Evolutionary conservation across 257 asterid genomes (phyloP).

Genomic region (Fraxinus americana): DNA sequence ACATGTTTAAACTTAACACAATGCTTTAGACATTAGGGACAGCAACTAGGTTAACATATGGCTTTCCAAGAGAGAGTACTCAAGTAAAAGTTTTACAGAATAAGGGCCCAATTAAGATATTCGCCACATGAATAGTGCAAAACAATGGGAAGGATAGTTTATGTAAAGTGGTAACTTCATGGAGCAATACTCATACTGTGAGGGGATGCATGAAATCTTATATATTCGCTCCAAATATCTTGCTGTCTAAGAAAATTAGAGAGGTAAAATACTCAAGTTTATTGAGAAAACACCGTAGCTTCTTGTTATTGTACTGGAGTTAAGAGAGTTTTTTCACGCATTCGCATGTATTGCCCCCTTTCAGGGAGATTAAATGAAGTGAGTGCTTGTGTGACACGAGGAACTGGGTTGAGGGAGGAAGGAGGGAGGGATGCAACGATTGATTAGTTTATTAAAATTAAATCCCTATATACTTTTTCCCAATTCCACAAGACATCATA

Average conservation of each 20-base stretch:
- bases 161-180: not conserved
- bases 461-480: not conserved
- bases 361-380: not conserved
- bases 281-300: not conserved
- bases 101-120: not conserved
- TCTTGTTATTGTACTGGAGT: not conserved
- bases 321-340: not conserved
- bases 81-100: not conserved
- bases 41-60: not conserved
- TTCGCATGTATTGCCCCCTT: not conserved
- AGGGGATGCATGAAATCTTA: not conserved
- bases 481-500: not conserved
- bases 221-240: too few species aligned
- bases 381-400: not conserved
- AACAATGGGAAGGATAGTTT: not conserved
- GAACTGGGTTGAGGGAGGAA: not conserved
- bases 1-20: not conserved
- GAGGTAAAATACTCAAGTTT: not conserved
- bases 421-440: not conserved
- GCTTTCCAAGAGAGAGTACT: not conserved
- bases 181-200: not conserved
- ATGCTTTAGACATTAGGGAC: not conserved
- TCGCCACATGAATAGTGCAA: not conserved
- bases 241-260: too few species aligned
- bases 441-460: not conserved